Evolutionary conservation across 2,329 filamentous ascomycete genomes (phyloP), one percentile per base, ranked within the genome.

Genomic region (Venturiaceae sp.): DNA sequence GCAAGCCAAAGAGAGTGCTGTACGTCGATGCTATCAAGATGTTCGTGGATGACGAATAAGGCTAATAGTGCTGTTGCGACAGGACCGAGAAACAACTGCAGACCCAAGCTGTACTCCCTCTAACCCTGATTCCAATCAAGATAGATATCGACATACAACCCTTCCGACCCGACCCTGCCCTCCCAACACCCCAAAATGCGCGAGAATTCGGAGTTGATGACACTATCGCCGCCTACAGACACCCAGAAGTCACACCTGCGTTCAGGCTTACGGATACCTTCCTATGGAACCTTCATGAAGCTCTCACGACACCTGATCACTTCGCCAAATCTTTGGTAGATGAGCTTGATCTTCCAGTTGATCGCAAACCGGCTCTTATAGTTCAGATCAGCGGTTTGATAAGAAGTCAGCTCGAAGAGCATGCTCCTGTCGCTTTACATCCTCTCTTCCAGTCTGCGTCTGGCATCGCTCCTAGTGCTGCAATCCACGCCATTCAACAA

Each of bases 241-340:
- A 82, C 58, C 87, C 87, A 58, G 92, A 96, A 62, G 74, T 83
- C 61, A 91, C 91, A 14, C 85, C 91, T 0, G 87, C 90, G 3
- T 96, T 91, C 73, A 84, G 94, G 62, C 79, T 99, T 59, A 91
- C 95, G 66, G 94, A 99, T 66, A 87, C 89, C n/a, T 97, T 99
- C 66, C 75, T 96, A 56, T 99, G 94, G 94, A 99, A 99, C 67
- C 80, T 99, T 14, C 92, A 97, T 73, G 94, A 99, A 75, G 88
- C 90, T 0, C 78, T 96, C 60, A 88, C 92, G 55, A 99, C 94
- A 0, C 95, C 94, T 0, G 94, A 99, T 68, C 88, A 95, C 68
- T 99, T 97, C 69, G 94, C 94, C n/a, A 83, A 88, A 65, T 85
- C 82, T 1, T 84, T 97, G 64, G 92, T 95, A 1, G 90, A 95